Base-by-base conservation (phyloP, 2,329 filamentous ascomycete genomes). In the Colletotrichum siamense region DNA sequence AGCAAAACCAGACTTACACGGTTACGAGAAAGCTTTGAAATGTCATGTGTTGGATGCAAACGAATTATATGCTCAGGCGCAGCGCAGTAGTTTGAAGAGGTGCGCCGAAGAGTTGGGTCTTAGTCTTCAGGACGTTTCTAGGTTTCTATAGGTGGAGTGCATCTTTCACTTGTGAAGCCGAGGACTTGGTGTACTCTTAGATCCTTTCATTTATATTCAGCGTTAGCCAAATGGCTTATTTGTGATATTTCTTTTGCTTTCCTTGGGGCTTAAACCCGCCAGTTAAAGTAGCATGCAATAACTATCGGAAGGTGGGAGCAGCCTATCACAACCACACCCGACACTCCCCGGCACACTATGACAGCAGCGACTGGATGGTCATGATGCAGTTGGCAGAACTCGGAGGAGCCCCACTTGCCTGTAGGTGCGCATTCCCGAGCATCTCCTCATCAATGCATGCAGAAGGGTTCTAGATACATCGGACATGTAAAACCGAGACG, bases 1-100 rank as follows among this genome's bases (percentile, higher is more conserved):
- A 15, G 24, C 44, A 32, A 32, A 32, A 8, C 36, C 74, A 12
- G 78, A 78, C 24, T 52, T 77, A 18, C n/a, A 71, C 4, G 79
- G 73, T 0, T 61, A 78, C 57, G 79, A 78, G 55, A 63, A 67
- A 9, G 78, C 78, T n/a, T 26, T 79, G 13, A 61, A 68, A 3
- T 63, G 44, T 18, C 57, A 67, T 3, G 61, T 79, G 3, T 22
- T 70, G 26, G 69, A 79, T 32, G 16, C 75, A 15, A 77, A 78
- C 8, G 66, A 78, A 3, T 36, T 79, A 7, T 79, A 79, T 57
- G 66, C 28, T 8, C 71, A 44, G n/a, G 26, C 67, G 5, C 39
- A 74, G n/a, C 61, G 15, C 5, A 44, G 16, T 15, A 74, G 71
- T 18, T 10, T 74, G 24, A 26, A 49, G 44, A 57, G 10, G 10